A percentile compares a stretch with the other conserved stretches of the same genome.
These are phyloP conservation scores for Castanospermum australe DNA, from an alignment of 306 rosid genomes.

Conservation along the genomic window DNA sequence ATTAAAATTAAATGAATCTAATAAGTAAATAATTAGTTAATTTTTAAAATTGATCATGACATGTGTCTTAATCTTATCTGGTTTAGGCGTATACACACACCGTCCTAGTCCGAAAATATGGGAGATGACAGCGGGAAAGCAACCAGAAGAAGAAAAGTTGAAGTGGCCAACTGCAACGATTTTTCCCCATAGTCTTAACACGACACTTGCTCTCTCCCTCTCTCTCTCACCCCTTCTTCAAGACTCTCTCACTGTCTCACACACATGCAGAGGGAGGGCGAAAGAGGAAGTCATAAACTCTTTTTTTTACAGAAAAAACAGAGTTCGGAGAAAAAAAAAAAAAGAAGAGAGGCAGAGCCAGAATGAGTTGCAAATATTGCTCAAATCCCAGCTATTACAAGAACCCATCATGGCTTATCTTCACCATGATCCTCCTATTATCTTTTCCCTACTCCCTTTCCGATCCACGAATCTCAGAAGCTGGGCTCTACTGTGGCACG, in stretches of 20 bases:
- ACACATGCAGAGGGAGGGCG: background rate
- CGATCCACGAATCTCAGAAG: slow-evolving; percentile 62
- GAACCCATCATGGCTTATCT: slow-evolving; percentile 22
- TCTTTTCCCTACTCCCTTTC: slow-evolving; percentile 24
- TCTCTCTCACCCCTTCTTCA: no score
- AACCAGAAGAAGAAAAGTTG: background rate
- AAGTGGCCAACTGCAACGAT: background rate
- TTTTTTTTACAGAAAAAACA: background rate
- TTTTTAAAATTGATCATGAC: no score
- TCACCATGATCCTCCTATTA: slow-evolving; percentile 8
- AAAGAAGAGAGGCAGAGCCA: background rate
- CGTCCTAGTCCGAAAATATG: background rate
- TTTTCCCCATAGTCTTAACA: no score
- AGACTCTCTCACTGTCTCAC: background rate
- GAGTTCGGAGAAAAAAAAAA: background rate
- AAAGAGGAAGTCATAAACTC: background rate
- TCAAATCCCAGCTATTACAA: background rate
- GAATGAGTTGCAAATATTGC: background rate
- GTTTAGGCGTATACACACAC: no score
- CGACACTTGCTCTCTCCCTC: background rate
- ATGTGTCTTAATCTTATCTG: no score
- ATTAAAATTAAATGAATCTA: no score
- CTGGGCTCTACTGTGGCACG: slow-evolving; percentile 52
- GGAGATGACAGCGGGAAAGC: background rate
- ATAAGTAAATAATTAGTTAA: no score